Conservation (phyloP, 2,329 filamentous ascomycete species). For the Fusarium sp. region DNA sequence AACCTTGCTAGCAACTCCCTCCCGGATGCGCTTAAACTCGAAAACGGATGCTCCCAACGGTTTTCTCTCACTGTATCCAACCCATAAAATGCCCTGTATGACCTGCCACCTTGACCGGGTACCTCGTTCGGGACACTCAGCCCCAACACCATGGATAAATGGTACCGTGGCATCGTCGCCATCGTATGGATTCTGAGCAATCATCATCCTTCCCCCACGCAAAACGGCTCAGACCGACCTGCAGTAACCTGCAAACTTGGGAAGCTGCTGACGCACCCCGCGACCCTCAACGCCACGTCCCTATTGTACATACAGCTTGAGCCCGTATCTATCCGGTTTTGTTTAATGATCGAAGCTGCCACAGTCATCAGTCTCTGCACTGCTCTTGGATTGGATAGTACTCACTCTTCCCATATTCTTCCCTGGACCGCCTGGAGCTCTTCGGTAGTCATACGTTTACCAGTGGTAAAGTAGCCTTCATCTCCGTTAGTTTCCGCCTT, state of each 20-base stretch:
- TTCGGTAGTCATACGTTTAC: constrained; percentile 86
- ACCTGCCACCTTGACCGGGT: constrained; percentile 31
- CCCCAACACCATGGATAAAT: constrained; percentile 34
- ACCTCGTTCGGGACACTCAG: constrained; percentile 33
- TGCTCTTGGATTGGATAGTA: constrained; percentile 6
- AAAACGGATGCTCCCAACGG: constrained; percentile 12
- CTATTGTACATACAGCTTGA: background rate
- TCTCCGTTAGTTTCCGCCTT: constrained; percentile 31
- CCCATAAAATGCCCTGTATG: constrained; percentile 19
- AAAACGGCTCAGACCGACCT: constrained; percentile 39
- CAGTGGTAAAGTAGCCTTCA: constrained; percentile 80
- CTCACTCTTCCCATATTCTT: constrained; percentile 85
- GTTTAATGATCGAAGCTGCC: constrained; percentile 53
- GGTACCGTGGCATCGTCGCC: constrained; percentile 32
- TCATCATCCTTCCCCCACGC: constrained; percentile 34
- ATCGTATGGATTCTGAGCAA: constrained; percentile 37
- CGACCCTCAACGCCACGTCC: constrained; percentile 16
- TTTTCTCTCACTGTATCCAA: constrained; percentile 9
- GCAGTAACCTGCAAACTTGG: constrained; percentile 27
- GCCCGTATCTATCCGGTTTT: constrained; percentile 14
- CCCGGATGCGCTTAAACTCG: constrained; percentile 12
- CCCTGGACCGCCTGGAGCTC: constrained; percentile 88
- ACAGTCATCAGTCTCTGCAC: constrained; percentile 32
- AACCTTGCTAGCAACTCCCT: constrained; percentile 7
- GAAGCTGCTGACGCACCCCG: constrained; percentile 37